These are phyloP conservation scores for Ustilago hordei DNA, from an alignment of 1,284 basidiomycete species.

Conservation along the genomic window DNA sequence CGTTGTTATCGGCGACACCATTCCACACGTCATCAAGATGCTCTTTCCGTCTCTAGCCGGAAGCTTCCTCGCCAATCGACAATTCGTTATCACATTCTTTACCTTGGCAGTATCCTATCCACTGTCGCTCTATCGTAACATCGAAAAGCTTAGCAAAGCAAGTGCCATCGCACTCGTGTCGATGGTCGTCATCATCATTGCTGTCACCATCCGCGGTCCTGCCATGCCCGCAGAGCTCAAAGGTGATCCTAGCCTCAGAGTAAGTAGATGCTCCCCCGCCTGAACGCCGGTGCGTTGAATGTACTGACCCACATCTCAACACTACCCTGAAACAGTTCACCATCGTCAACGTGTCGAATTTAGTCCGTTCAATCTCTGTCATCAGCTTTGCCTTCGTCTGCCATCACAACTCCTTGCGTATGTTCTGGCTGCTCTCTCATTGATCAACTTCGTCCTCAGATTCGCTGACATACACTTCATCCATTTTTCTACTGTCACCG, in stretches of 20 bases:
- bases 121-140: conserved; percentile 93
- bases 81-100: conserved; percentile 79
- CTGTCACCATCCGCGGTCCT: conserved; percentile 87
- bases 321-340: conserved; percentile 73
- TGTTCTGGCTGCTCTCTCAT: background rate
- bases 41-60: conserved; percentile 86
- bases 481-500: background rate
- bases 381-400: conserved; percentile 70
- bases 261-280: conserved; percentile 4
- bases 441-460: background rate
- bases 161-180: conserved; percentile 81
- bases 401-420: conserved; percentile 67
- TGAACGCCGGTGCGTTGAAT: background rate
- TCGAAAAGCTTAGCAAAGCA: conserved; percentile 93
- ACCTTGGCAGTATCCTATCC: conserved; percentile 79
- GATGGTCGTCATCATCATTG: conserved; percentile 92
- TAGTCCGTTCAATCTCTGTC: conserved; percentile 66
- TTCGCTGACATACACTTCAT: background rate
- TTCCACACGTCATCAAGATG: conserved; percentile 88
- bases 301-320: background rate
- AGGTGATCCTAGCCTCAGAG: conserved; percentile 73
- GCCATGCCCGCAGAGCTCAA: conserved; percentile 82
- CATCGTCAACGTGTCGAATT: conserved; percentile 81
- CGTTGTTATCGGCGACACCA: conserved; percentile 81
- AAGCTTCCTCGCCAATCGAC: conserved; percentile 82